These are phyloP conservation scores for Cutaneotrichosporon cutaneum DNA, from an alignment of 1,284 basidiomycete species.

Conservation along the genomic window DNA sequence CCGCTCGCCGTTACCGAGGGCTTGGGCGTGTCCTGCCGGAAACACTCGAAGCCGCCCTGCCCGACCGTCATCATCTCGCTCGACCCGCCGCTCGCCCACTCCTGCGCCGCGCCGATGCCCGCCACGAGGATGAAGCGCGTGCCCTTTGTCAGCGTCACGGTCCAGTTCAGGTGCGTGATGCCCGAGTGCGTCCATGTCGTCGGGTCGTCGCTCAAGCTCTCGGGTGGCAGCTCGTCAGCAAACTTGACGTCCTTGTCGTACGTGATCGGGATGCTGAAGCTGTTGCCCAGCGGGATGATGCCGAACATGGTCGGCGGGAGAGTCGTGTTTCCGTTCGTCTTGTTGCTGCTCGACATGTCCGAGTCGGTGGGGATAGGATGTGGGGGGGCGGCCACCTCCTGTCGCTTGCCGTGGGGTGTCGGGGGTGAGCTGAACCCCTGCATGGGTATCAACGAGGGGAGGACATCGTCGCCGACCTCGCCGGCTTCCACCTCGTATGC, in stretches of 20 bases:
- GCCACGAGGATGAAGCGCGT: slow-evolving; percentile 51
- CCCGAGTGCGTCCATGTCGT: slow-evolving; percentile 43
- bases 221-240: slow-evolving; percentile 32
- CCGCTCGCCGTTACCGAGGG: slow-evolving; percentile 37
- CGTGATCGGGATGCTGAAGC: slow-evolving; percentile 48
- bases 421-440: too few relatives aligned
- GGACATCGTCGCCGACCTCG: too few relatives aligned
- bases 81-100: slow-evolving; percentile 49
- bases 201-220: slow-evolving; percentile 36
- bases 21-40: slow-evolving; percentile 22
- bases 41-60: slow-evolving; percentile 38
- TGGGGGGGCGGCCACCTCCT: background rate
- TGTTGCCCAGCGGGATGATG: slow-evolving; percentile 50
- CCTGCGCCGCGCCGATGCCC: slow-evolving; percentile 47
- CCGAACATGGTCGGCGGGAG: slow-evolving; percentile 49
- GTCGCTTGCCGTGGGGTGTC: background rate
- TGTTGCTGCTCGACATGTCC: slow-evolving; percentile 21
- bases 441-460: too few relatives aligned
- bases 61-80: slow-evolving; percentile 50
- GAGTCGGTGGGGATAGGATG: background rate
- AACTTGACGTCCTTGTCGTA: slow-evolving; percentile 33
- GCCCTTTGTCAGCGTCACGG: slow-evolving; percentile 46
- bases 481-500: too few relatives aligned
- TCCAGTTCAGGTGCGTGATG: slow-evolving; percentile 47
- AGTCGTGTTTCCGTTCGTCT: slow-evolving; percentile 43